phyloP scores from a whole-genome alignment of 306 rosid species.

The Sechiopsis laciniata region DNA sequence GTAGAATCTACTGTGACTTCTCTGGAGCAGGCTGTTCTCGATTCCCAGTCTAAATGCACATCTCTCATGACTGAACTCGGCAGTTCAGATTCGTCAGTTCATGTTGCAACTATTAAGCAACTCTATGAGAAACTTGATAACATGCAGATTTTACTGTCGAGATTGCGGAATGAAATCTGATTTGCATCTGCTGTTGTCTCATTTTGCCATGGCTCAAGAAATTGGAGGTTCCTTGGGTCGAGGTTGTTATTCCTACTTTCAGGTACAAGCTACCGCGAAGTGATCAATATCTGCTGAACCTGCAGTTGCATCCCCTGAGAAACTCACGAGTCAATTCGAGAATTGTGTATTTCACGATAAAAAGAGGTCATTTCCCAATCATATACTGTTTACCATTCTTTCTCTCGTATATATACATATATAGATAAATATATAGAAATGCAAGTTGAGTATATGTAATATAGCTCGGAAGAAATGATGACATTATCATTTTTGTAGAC shows the following conservation, averaged over 20 bases:
- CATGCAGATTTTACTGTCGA: constrained; percentile 56
- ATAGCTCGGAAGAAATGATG: constrained; percentile 6
- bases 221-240: not conserved
- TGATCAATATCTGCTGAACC: constrained; percentile 14
- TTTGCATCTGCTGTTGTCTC: constrained; percentile 1
- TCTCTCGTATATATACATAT: not conserved
- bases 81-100: constrained; percentile 42
- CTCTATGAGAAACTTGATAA: constrained; percentile 59
- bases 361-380: constrained; percentile 9
- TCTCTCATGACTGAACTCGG: constrained; percentile 38
- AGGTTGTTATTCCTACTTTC: constrained; percentile 11
- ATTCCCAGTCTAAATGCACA: constrained; percentile 55
- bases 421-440: constrained; percentile 8
- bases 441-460: constrained; percentile 21
- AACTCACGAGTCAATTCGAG: not conserved
- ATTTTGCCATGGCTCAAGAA: not conserved
- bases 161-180: constrained; percentile 51
- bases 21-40: constrained; percentile 59
- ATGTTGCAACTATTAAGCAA: constrained; percentile 43
- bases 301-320: not conserved
- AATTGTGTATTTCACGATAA: not conserved
- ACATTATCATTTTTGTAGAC: constrained; percentile 17
- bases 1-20: constrained; percentile 55
- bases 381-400: constrained; percentile 20
- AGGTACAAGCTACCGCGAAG: not conserved